Percentiles rank a stretch among this genome's conserved stretches.
Conservation (phyloP, 768 basidiomycete species). For the Russula brevipes region DNA sequence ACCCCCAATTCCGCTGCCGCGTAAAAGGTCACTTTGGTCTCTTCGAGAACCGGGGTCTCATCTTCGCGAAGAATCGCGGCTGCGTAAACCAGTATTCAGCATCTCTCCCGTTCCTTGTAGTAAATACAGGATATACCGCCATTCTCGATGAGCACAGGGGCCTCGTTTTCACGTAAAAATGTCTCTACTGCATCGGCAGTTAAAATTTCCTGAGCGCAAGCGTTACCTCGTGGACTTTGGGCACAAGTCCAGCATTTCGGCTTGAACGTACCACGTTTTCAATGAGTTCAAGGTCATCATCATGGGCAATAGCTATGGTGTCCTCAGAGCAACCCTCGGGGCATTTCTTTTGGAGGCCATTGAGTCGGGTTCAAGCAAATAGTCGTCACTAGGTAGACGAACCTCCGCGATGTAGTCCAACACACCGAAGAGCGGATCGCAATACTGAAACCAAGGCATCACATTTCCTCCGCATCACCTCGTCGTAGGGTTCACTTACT, state of each 20-base stretch:
- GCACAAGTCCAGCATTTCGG: not conserved
- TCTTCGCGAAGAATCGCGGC: conserved; percentile 5
- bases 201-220: not conserved
- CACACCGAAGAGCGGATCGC: conserved; percentile 7
- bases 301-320: conserved; percentile 11
- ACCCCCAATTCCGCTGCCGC: conserved; percentile 2
- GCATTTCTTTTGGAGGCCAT: conserved; percentile 1
- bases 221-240: not conserved
- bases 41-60: not conserved
- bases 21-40: not conserved
- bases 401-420: conserved; percentile 16
- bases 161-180: not conserved
- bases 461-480: not conserved
- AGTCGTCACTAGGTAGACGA: not conserved
- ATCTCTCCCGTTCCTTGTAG: not conserved
- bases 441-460: not conserved
- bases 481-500: not conserved
- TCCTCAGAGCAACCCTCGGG: not conserved
- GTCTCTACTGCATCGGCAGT: conserved; percentile 4
- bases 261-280: conserved; percentile 5
- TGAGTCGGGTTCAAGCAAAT: not conserved
- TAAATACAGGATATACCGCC: not conserved
- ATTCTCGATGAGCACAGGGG: conserved; percentile 1
- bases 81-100: not conserved
- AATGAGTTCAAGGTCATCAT: conserved; percentile 12